phyloP scores from a whole-genome alignment of 768 basidiomycete species.

The Amanita rubescens region DNA sequence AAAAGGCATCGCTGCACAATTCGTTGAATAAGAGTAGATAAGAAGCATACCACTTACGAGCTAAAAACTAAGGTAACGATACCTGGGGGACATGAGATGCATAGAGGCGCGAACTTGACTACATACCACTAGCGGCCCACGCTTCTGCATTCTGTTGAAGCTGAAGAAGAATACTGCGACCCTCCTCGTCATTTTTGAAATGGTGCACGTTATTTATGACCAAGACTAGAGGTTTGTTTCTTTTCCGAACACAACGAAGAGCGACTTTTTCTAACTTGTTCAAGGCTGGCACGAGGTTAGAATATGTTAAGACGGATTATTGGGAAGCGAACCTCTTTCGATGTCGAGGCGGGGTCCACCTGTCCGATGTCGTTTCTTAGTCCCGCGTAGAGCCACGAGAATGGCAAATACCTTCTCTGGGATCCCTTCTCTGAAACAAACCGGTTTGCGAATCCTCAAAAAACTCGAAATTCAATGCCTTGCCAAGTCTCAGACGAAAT shows the following conservation, averaged over 20 bases:
- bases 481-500: slow-evolving; percentile 78
- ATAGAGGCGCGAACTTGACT: slow-evolving; percentile 14
- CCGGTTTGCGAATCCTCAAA: slow-evolving; percentile 77
- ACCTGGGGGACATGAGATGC: slow-evolving; percentile 28
- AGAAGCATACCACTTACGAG: slow-evolving; percentile 37
- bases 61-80: slow-evolving; percentile 76
- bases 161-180: slow-evolving; percentile 73
- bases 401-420: slow-evolving; percentile 52
- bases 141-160: slow-evolving; percentile 81
- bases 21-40: slow-evolving; percentile 12
- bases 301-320: neutral
- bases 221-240: slow-evolving; percentile 65
- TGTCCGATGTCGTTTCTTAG: too few species aligned
- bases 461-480: slow-evolving; percentile 81
- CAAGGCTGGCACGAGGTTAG: slow-evolving; percentile 37
- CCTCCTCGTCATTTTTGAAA: slow-evolving; percentile 72
- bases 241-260: slow-evolving; percentile 46
- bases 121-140: slow-evolving; percentile 71
- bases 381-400: too few species aligned
- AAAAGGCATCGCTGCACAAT: slow-evolving; percentile 70
- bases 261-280: slow-evolving; percentile 87
- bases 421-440: slow-evolving; percentile 77
- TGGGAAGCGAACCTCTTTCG: slow-evolving; percentile 50
- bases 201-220: slow-evolving; percentile 76
- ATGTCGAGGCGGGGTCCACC: slow-evolving; percentile 76